phyloP scores from a whole-genome alignment of 2,329 filamentous ascomycete genomes.

The Proliferodiscus dingleyae region DNA sequence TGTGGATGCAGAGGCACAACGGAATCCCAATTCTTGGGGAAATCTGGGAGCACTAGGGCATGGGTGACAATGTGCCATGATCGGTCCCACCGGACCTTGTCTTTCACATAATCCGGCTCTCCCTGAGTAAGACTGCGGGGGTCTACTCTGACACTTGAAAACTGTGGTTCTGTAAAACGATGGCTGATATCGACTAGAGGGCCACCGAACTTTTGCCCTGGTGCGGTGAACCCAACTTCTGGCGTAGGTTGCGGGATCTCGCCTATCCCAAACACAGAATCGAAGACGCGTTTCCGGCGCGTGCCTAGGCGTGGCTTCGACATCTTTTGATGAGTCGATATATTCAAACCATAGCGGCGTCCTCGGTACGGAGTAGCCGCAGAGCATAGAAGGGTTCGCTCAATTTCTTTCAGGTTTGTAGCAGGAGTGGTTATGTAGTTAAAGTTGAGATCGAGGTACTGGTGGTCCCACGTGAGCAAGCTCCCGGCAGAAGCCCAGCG shows the following conservation, averaged over 20 bases:
- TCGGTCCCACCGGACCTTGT: slow-evolving; percentile 53
- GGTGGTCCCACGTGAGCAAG: background rate
- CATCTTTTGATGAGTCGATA: background rate
- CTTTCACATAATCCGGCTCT: slow-evolving; percentile 18
- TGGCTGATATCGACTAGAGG: slow-evolving; percentile 6
- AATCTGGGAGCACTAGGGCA: slow-evolving; percentile 50
- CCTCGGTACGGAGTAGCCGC: background rate
- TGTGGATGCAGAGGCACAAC: slow-evolving; percentile 16
- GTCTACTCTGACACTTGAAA: slow-evolving; percentile 5
- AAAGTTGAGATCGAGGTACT: background rate
- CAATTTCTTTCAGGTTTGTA: background rate
- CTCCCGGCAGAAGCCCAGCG: background rate
- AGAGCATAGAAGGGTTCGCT: background rate
- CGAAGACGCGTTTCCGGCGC: slow-evolving; percentile 28
- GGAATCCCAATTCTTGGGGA: slow-evolving; percentile 41
- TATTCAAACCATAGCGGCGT: background rate
- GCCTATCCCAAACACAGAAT: slow-evolving; percentile 28
- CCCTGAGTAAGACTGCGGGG: slow-evolving; percentile 3
- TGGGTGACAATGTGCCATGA: slow-evolving; percentile 60
- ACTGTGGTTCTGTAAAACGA: background rate
- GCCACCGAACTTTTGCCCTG: slow-evolving; percentile 25
- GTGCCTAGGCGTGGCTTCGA: background rate
- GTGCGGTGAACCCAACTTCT: slow-evolving; percentile 19
- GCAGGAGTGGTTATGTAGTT: background rate
- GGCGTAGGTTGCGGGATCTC: slow-evolving; percentile 28